Conservation (phyloP, 2,329 filamentous ascomycete species). For the Myotisia sp. region DNA sequence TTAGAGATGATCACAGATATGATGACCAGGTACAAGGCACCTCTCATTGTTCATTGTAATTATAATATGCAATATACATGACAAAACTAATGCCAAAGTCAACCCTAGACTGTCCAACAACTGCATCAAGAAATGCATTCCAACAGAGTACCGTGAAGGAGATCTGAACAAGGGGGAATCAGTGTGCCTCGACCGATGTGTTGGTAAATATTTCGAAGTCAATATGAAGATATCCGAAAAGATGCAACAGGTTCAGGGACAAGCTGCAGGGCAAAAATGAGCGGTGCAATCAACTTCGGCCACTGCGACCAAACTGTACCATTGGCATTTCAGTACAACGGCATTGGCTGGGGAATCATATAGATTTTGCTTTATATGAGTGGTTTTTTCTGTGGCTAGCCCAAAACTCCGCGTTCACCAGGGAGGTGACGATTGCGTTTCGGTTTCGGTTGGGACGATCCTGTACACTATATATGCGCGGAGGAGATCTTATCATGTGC, state of each 20-base stretch:
- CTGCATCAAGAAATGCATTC: conserved; percentile 89
- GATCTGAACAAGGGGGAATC: conserved; percentile 98
- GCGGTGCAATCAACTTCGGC: conserved; percentile 1
- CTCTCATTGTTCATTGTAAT: neutral
- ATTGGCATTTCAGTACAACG: too few species aligned
- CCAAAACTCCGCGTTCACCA: too few species aligned
- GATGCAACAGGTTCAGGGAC: conserved; percentile 66
- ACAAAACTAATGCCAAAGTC: too few species aligned
- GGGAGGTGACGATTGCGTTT: too few species aligned
- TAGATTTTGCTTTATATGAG: too few species aligned
- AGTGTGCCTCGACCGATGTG: conserved; percentile 94
- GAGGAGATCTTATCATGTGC: too few species aligned
- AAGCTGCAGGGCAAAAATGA: conserved; percentile 1
- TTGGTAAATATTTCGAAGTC: conserved; percentile 96
- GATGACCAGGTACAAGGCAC: conserved; percentile 68
- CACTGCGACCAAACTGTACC: too few species aligned
- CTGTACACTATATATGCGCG: too few species aligned
- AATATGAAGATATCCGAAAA: conserved; percentile 96
- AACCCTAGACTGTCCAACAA: conserved; percentile 57
- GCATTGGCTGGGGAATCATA: too few species aligned
- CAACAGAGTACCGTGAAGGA: conserved; percentile 79
- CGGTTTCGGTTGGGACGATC: too few species aligned
- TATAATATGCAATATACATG: too few species aligned
- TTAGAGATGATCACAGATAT: conserved; percentile 96
- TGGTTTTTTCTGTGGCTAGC: too few species aligned